Evolutionary conservation across 2,329 filamentous ascomycete species (phyloP).

Genomic region (Botrytis sinoallii): DNA sequence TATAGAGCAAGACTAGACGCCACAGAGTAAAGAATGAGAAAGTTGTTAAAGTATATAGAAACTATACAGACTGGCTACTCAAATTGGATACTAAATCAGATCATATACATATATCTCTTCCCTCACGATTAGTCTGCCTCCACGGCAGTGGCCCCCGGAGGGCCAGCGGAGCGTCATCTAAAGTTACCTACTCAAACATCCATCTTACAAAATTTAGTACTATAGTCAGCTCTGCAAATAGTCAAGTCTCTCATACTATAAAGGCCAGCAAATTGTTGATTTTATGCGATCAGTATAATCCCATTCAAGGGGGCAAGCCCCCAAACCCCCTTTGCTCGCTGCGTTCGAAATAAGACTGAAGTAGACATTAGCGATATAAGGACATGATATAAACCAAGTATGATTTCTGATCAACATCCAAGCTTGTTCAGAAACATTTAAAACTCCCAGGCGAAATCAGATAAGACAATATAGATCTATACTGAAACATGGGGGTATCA

Average conservation of each 20-base stretch:
- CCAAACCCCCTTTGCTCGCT: neutral
- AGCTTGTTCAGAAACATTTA: neutral
- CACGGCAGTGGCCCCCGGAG: neutral
- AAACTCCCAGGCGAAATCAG: neutral
- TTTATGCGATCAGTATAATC: neutral
- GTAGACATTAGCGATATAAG: neutral
- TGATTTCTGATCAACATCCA: neutral
- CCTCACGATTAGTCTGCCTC: neutral
- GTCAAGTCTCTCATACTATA: neutral
- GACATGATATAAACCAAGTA: neutral
- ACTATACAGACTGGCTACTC: neutral
- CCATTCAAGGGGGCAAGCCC: neutral
- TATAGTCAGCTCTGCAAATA: neutral
- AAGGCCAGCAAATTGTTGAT: neutral
- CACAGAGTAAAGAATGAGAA: neutral
- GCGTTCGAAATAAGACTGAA: neutral
- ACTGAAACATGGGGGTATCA: neutral
- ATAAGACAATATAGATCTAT: neutral
- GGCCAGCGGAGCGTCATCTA: neutral
- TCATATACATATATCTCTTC: neutral
- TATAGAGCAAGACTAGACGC: neutral
- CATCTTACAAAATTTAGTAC: too few relatives aligned
- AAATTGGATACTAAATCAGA: neutral
- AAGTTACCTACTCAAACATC: neutral
- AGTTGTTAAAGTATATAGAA: neutral